A percentile compares a stretch with the other conserved stretches of the same genome.
Evolutionary conservation across 768 basidiomycete species (phyloP).

Genomic region (Baorangia bicolor): DNA sequence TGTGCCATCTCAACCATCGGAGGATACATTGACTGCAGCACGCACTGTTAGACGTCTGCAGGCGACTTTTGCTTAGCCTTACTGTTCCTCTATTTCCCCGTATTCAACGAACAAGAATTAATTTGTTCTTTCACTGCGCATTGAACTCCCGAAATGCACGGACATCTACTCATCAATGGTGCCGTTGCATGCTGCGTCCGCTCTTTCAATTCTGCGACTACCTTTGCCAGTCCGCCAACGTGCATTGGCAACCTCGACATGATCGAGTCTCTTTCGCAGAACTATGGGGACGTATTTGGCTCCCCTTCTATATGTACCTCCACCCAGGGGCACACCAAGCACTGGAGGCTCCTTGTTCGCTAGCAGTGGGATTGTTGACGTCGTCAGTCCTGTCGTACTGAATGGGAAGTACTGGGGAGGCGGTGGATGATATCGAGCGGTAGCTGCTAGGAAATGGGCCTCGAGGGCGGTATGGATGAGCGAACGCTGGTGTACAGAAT

Average conservation of each 20-base stretch:
- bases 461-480: slow-evolving; percentile 64
- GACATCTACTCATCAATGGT: slow-evolving; percentile 4
- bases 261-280: slow-evolving; percentile 63
- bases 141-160: neutral
- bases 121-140: slow-evolving; percentile 4
- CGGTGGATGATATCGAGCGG: slow-evolving; percentile 47
- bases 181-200: slow-evolving; percentile 6
- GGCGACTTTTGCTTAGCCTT: slow-evolving; percentile 18
- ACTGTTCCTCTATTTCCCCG: slow-evolving; percentile 6
- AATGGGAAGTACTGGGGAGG: slow-evolving; percentile 41
- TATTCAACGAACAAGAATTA: slow-evolving; percentile 16
- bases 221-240: slow-evolving; percentile 75
- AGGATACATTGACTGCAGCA: slow-evolving; percentile 4
- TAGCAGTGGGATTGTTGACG: slow-evolving; percentile 16
- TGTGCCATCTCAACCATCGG: neutral
- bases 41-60: slow-evolving; percentile 7
- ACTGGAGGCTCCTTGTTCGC: slow-evolving; percentile 22
- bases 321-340: slow-evolving; percentile 66
- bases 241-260: slow-evolving; percentile 72
- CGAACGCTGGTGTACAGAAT: slow-evolving; percentile 57
- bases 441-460: slow-evolving; percentile 61
- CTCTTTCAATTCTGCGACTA: slow-evolving; percentile 41
- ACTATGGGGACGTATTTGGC: slow-evolving; percentile 69
- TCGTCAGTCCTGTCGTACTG: slow-evolving; percentile 23
- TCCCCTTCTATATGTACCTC: slow-evolving; percentile 60